These are phyloP conservation scores for Triticum monococcum DNA, from an alignment of 176 grass and related monocot genomes.

Conservation along the genomic window DNA sequence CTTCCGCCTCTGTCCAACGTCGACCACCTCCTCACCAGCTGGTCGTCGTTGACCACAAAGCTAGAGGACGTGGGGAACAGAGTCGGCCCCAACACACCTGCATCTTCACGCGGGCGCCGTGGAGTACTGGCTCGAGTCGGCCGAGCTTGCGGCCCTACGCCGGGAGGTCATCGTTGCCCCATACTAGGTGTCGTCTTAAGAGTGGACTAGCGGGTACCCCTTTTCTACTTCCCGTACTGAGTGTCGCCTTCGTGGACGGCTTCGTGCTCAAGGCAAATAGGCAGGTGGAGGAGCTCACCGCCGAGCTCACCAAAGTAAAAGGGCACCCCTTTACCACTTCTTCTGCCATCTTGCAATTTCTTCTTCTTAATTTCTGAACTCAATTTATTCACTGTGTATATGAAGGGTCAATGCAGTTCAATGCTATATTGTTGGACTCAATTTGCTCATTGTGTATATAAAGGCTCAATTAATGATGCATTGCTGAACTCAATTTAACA, in stretches of 20 bases:
- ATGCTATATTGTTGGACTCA: background rate
- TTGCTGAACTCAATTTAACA: no score
- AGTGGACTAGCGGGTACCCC: constrained; percentile 56
- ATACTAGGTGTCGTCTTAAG: constrained; percentile 51
- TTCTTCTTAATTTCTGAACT: background rate
- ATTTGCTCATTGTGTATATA: no score
- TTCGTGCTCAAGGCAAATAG: constrained; percentile 10
- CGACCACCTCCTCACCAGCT: no score
- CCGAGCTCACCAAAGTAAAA: constrained; percentile 20
- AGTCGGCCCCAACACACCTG: no score
- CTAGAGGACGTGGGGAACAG: no score
- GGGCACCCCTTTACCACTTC: background rate
- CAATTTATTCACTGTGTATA: background rate
- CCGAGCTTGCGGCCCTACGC: constrained; percentile 30
- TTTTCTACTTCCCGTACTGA: background rate
- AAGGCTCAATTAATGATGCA: no score
- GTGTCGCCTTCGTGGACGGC: background rate
- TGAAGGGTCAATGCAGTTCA: background rate
- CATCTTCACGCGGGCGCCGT: constrained; percentile 13
- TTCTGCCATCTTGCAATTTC: background rate
- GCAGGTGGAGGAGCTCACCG: constrained; percentile 27
- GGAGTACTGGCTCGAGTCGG: constrained; percentile 80
- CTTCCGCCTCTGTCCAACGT: no score
- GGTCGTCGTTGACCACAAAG: no score
- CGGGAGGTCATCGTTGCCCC: constrained; percentile 49